Base-by-base conservation (phyloP, 148 eudicot genomes). In the Tetragonia tetragonoides region DNA sequence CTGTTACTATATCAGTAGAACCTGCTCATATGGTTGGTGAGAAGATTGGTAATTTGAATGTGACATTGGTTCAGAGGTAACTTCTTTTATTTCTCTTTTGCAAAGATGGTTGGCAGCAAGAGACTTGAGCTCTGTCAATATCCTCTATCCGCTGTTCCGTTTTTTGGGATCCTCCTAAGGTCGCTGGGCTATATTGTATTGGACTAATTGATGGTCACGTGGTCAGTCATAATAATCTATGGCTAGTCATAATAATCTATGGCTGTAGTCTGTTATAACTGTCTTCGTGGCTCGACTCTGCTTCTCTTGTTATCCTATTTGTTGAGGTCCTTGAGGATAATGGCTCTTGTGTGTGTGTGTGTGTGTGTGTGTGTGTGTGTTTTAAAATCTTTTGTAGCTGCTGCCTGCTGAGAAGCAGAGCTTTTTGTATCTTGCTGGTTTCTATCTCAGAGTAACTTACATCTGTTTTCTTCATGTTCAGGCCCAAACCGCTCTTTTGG, bases 401-500 rank as follows among this genome's bases (percentile, higher is more conserved):
- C 39, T 41, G 15, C 41, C 54, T 17, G 39, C 41, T 54, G 59
- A 63, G 57, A 38, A 17, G 66, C 12, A n/a, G 37, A 47, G 21
- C 65, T 74, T 20, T n/a, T 67, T 39, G 24, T 46, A 68, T 46
- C 49, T 66, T 40, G 54, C 49, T 68, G 69, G 42, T 62, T 20
- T 6, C 39, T 46, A 44, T 59, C 34, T 21, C 56, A 49, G 42
- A 46, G 20, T 70, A 20, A 56, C 44, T 82, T 61, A 65, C 6
- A 34, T 66, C 70, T 56, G 3, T 74, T 24, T 68, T 59, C 28
- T 15, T 41, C 51, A 78, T 70, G 42, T 77, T 47, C 95, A 94
- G 98, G 97, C 80, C 92, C 94, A 78, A 75, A 92, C 76, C 92
- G 94, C 77, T 92, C 98, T 75, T 95, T 95, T 83, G 98, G 98